phyloP scores from a whole-genome alignment of 345 rosid genomes.

The Aquilaria yunnanensis region DNA sequence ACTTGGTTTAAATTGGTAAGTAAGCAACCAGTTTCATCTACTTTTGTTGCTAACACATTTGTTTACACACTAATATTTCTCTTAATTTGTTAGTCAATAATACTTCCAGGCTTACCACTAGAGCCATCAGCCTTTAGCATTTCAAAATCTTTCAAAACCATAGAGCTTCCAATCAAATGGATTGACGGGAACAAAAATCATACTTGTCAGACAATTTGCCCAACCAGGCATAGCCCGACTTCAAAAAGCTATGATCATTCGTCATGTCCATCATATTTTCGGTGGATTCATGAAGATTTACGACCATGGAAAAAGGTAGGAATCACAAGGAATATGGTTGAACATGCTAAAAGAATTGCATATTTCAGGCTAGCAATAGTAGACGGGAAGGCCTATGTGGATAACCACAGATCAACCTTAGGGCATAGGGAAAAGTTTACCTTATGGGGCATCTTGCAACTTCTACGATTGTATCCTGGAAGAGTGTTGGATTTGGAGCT shows the following conservation, averaged over 20 bases:
- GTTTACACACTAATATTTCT: too few relatives aligned
- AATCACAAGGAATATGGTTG: conserved; percentile 51
- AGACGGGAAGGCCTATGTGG: conserved; percentile 43
- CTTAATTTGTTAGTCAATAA: too few relatives aligned
- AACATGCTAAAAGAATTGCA: conserved; percentile 36
- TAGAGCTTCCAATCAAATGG: too few relatives aligned
- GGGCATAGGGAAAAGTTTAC: conserved; percentile 45
- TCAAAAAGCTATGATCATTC: not conserved
- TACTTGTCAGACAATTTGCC: too few relatives aligned
- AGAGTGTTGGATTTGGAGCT: conserved; percentile 58
- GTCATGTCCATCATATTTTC: conserved; percentile 56
- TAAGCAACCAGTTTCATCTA: too few relatives aligned
- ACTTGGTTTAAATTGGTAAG: too few relatives aligned
- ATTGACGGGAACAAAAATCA: too few relatives aligned
- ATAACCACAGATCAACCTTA: conserved; percentile 41
- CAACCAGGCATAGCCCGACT: too few relatives aligned
- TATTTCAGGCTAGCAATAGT: conserved; percentile 51
- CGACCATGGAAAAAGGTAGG: conserved; percentile 51
- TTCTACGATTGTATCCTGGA: conserved; percentile 56
- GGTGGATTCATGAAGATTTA: conserved; percentile 71
- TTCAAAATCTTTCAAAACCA: too few relatives aligned
- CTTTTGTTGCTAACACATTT: too few relatives aligned
- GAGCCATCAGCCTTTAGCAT: too few relatives aligned
- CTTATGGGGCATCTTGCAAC: conserved; percentile 63
- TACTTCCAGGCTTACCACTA: too few relatives aligned